Evolutionary conservation across 306 rosid species (phyloP).

Genomic region (Vigna radiata): DNA sequence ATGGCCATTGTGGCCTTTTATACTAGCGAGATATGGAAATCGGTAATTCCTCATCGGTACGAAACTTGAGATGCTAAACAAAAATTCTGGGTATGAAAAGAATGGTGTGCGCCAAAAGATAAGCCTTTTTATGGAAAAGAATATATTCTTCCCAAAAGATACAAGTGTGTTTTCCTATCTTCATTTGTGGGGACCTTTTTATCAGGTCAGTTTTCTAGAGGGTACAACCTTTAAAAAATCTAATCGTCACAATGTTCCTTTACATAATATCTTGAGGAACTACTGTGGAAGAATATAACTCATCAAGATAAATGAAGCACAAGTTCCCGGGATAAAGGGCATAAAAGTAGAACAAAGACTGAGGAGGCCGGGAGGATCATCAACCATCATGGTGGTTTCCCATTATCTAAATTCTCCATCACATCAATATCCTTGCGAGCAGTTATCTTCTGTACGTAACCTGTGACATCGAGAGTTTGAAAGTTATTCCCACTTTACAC

Average conservation of each 20-base stretch:
- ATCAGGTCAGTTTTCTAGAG: not conserved
- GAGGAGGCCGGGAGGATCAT: conserved; percentile 17
- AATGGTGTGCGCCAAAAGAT: conserved; percentile 28
- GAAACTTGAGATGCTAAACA: conserved; percentile 50
- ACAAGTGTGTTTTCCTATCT: conserved; percentile 36
- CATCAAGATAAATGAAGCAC: conserved; percentile 46
- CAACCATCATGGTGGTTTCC: conserved; percentile 60
- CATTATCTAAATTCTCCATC: conserved; percentile 89
- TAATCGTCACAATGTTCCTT: conserved; percentile 37
- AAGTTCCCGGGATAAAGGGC: conserved; percentile 37
- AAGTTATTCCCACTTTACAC: conserved; percentile 41
- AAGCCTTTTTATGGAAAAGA: conserved; percentile 45
- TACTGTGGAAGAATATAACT: conserved; percentile 47
- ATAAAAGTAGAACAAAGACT: conserved; percentile 22
- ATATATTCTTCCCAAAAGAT: conserved; percentile 57
- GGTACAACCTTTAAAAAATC: conserved; percentile 18
- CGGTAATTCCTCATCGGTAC: conserved; percentile 37
- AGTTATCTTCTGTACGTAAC: conserved; percentile 97
- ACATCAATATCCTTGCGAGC: conserved; percentile 84
- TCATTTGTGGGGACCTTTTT: conserved; percentile 31
- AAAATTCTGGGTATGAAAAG: conserved; percentile 44
- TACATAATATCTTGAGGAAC: conserved; percentile 35
- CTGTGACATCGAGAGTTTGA: conserved; percentile 56
- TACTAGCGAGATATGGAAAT: conserved; percentile 5
- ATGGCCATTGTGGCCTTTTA: not conserved